Base-by-base conservation (phyloP, 139 green algal species). In the Nannochloris sp. region DNA sequence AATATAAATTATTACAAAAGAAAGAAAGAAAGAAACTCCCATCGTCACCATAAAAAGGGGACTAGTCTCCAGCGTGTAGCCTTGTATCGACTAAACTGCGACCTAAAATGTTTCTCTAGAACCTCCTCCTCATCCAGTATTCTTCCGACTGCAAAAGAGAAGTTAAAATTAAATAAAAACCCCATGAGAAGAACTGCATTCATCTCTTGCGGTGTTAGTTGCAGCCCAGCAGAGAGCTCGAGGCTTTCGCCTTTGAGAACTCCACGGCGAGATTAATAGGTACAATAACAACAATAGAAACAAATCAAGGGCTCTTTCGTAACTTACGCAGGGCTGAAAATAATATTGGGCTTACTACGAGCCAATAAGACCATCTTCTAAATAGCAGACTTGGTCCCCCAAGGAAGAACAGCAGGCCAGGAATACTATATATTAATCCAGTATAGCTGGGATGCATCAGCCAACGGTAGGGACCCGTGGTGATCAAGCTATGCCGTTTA, bases 381-480 rank as follows among this genome's bases (percentile, higher is more conserved):
- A 51, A 19, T 27, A 51, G 19, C 42, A 51, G 42, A 19, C 42
- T 19, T 19, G 42, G 42, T 51, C 42, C 42, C 42, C 19, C 42
- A 27, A 51, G 8, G 10, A 55, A 46, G 15, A 7, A 65, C 27
- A 6, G 4, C 32, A 25, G 33, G 2, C 62, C 62, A 13, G 32
- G 9, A 1, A 10, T 15, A 27, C 39, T 6, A 53, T 63, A 3
- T 5, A 32, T 48, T 0, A 48, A 30, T 29, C 62, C 62, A 0
- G 32, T 34, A 30, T 69, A 69, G 32, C 6, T 25, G 2, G 62
- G 62, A 37, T 69, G 62, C 19, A 57, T 36, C 0, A 69, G 8
- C 6, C 42, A 54, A 5, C 19, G 3, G 30, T 69, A 69, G 39
- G 62, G 62, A 15, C 62, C 62, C 3, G 15, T 34, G 27, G 19